A percentile compares a stretch with the other conserved stretches of the same genome.
phyloP scores from a whole-genome alignment of 1,284 basidiomycete genomes.

The Pholiota adiposa region DNA sequence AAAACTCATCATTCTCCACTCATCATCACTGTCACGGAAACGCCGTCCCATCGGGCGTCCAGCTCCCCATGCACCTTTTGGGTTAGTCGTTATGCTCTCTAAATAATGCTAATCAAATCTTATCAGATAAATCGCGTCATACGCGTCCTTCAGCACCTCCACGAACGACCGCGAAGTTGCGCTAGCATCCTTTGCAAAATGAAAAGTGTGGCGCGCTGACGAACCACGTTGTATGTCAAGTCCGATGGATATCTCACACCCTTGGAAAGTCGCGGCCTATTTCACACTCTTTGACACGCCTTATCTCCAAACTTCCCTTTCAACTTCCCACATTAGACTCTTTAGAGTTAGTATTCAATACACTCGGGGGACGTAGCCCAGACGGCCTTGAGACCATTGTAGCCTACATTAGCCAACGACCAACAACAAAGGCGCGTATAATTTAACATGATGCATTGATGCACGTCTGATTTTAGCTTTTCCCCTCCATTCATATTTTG shows the following conservation, averaged over 20 bases:
- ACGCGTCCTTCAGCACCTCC: background rate
- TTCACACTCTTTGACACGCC: constrained; percentile 6
- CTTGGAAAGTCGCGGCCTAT: background rate
- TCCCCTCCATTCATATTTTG: no score
- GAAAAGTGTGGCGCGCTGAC: background rate
- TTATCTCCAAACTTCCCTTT: constrained; percentile 10
- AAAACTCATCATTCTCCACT: background rate
- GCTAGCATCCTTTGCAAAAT: background rate
- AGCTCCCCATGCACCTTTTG: background rate
- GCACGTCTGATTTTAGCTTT: no score
- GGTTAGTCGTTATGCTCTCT: background rate
- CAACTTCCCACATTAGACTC: constrained; percentile 7
- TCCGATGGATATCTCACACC: background rate
- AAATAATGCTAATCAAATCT: constrained; percentile 1
- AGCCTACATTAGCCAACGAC: background rate
- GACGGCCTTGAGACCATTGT: background rate
- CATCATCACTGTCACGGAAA: background rate
- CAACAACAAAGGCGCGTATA: no score
- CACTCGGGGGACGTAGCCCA: background rate
- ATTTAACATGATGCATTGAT: no score
- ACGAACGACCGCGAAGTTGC: background rate
- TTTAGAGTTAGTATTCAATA: constrained; percentile 1
- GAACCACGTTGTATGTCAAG: background rate
- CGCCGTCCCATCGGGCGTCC: no score
- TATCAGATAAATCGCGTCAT: constrained; percentile 2